Evolutionary conservation across 352 stramenopile species (phyloP).

Genomic region (Globisporangium cystogenes): DNA sequence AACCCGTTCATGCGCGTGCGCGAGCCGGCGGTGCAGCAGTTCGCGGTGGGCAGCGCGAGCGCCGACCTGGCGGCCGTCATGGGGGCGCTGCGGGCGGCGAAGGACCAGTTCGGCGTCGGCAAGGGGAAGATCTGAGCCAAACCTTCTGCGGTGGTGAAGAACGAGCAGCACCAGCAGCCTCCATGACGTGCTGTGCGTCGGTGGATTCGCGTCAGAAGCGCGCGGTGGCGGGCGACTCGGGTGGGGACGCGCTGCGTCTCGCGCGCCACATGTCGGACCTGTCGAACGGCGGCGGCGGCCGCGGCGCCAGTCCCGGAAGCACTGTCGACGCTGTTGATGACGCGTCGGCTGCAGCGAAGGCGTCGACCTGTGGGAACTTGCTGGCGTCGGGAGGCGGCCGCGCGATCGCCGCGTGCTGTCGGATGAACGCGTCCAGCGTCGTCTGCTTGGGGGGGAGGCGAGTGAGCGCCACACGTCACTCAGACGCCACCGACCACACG

Average conservation of each 20-base stretch:
- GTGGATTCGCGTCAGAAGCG: constrained; percentile 19
- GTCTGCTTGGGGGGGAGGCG: constrained; percentile 20
- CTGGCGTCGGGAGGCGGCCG: constrained; percentile 5
- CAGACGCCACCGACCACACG: too few relatives aligned
- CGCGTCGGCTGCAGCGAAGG: constrained; percentile 11
- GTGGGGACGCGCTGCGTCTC: background rate
- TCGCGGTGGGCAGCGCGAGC: constrained; percentile 19
- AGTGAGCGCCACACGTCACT: background rate
- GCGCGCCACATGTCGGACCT: constrained; percentile 26
- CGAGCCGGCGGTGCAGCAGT: constrained; percentile 41
- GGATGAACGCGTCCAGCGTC: constrained; percentile 46
- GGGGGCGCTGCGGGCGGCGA: constrained; percentile 39
- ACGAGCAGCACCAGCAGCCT: too few relatives aligned
- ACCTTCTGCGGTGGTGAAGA: too few relatives aligned
- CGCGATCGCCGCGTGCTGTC: constrained; percentile 14
- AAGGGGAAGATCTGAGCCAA: constrained; percentile 29
- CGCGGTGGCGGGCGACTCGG: constrained; percentile 16
- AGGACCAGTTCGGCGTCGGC: constrained; percentile 59
- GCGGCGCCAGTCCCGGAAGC: constrained; percentile 9
- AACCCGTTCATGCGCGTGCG: constrained; percentile 82
- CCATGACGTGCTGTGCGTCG: background rate
- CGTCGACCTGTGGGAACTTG: constrained; percentile 5
- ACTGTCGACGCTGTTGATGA: background rate
- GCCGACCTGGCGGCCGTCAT: constrained; percentile 54
- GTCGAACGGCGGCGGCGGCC: constrained; percentile 3